Conservation (phyloP, 768 basidiomycete species). For the Leccinum subgranulosum region DNA sequence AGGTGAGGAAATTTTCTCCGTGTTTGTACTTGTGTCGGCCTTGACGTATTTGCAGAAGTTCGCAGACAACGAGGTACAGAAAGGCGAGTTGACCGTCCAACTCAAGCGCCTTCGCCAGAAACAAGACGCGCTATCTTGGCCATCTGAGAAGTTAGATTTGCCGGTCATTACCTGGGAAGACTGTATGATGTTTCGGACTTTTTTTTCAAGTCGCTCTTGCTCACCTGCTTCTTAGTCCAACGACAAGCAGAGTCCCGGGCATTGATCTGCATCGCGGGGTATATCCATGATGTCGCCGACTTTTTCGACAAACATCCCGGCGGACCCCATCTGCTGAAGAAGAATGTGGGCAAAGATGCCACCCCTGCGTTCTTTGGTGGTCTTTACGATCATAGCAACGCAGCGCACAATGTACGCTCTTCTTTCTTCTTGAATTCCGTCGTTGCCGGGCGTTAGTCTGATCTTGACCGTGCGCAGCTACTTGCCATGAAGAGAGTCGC, state of each 20-base stretch:
- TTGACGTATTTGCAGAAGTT: conserved; percentile 30
- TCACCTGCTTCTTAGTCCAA: conserved; percentile 47
- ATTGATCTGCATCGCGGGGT: conserved; percentile 82
- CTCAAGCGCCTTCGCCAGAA: conserved; percentile 77
- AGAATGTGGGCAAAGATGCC: conserved; percentile 85
- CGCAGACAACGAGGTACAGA: conserved; percentile 64
- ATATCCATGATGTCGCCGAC: conserved; percentile 79
- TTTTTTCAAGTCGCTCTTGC: conserved; percentile 4
- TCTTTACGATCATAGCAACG: conserved; percentile 80
- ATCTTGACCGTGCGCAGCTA: background rate
- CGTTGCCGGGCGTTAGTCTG: too few species aligned
- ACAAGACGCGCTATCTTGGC: conserved; percentile 77
- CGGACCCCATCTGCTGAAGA: conserved; percentile 75
- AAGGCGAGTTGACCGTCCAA: conserved; percentile 89
- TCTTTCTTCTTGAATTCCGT: too few species aligned
- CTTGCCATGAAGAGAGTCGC: conserved; percentile 12
- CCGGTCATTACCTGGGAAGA: conserved; percentile 83
- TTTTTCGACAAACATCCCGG: conserved; percentile 91
- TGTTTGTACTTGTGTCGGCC: background rate
- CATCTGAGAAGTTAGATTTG: conserved; percentile 65
- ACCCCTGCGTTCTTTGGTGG: conserved; percentile 91
- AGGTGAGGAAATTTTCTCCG: conserved; percentile 27
- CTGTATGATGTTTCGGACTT: conserved; percentile 44
- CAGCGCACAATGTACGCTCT: conserved; percentile 67
- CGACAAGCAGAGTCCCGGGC: conserved; percentile 75